Evolutionary conservation across 768 basidiomycete genomes (phyloP).

Genomic region (Auriculariales sp.): DNA sequence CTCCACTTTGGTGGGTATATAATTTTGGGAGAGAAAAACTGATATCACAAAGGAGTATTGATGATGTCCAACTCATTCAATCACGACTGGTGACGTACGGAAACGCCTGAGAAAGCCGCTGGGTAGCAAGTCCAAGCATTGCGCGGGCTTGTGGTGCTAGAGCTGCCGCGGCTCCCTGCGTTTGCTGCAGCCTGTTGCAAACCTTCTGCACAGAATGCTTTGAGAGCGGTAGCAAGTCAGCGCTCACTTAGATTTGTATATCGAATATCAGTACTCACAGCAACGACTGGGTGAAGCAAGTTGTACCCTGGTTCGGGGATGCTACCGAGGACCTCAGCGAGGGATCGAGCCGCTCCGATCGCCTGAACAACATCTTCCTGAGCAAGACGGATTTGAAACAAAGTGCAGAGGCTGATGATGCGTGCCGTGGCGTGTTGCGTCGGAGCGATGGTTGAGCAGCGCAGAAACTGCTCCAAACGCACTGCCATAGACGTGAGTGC

Average conservation of each 20-base stretch:
- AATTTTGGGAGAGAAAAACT: too few relatives aligned
- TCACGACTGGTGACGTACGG: neutral
- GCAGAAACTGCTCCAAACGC: neutral
- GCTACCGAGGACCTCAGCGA: neutral
- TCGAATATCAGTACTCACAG: neutral
- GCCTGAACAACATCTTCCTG: neutral
- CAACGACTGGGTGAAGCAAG: neutral
- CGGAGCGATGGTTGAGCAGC: neutral
- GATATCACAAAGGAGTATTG: too few relatives aligned
- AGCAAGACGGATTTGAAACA: neutral
- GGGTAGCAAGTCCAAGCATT: neutral
- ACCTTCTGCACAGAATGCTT: neutral
- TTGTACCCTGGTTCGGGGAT: neutral
- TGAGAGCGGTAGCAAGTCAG: neutral
- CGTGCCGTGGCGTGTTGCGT: neutral
- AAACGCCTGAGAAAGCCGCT: neutral
- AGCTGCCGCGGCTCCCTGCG: neutral
- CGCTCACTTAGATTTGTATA: neutral
- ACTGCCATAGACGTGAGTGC: neutral
- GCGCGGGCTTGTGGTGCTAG: neutral
- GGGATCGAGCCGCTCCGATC: neutral
- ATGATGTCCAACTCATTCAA: too few relatives aligned
- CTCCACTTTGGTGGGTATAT: too few relatives aligned
- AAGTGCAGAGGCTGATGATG: neutral
- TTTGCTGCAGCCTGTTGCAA: neutral